A percentile compares a stretch with the other conserved stretches of the same genome.
Conservation (phyloP, 164 flowering plant species). For the Stephania japonica region DNA sequence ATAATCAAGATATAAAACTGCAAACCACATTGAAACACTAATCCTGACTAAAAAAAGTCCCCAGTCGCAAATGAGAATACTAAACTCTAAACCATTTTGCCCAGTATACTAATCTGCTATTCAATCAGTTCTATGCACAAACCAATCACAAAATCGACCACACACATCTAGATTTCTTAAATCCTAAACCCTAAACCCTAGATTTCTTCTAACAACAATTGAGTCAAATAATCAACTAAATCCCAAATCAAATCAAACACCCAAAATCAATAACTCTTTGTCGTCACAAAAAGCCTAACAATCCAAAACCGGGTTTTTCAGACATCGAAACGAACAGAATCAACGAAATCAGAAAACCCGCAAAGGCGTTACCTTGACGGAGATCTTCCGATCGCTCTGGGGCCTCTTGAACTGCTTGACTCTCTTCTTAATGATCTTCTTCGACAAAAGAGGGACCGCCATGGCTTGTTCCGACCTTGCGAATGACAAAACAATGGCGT, state of each 20-base stretch:
- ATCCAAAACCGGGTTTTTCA: not conserved
- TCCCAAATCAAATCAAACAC: not conserved
- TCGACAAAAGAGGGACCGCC: constrained; percentile 47
- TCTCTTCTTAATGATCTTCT: constrained; percentile 57
- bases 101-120: not conserved
- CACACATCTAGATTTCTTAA: too few relatives aligned
- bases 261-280: not conserved
- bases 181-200: too few relatives aligned
- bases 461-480: constrained; percentile 18
- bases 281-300: not conserved
- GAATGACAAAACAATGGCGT: not conserved
- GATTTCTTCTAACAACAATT: too few relatives aligned
- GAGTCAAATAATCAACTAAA: not conserved
- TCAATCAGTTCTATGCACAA: not conserved
- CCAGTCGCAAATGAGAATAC: too few relatives aligned
- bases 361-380: constrained; percentile 33
- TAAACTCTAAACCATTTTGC: not conserved
- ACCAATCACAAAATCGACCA: too few relatives aligned
- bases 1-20: not conserved
- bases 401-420: constrained; percentile 52
- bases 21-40: not conserved
- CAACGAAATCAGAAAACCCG: not conserved
- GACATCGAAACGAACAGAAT: not conserved
- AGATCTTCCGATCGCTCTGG: constrained; percentile 45
- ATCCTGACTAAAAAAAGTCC: not conserved